A percentile compares a stretch with the other conserved stretches of the same genome.
phyloP scores from a whole-genome alignment of 2,329 filamentous ascomycete genomes.

The Trichoderma simmonsii region DNA sequence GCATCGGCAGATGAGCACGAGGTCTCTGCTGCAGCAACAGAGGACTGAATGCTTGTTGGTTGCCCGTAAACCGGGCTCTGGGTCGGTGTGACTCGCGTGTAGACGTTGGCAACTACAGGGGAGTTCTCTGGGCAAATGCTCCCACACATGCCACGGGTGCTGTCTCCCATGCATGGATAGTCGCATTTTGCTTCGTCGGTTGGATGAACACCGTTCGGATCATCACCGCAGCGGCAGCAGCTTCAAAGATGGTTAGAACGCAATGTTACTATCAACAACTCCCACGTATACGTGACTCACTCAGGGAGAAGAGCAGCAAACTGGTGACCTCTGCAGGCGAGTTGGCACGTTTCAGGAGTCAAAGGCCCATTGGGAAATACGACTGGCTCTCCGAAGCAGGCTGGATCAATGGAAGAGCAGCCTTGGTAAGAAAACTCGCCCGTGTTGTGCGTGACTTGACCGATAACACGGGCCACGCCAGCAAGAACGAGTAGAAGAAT shows the following conservation, averaged over 20 bases:
- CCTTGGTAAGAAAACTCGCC: conserved; percentile 28
- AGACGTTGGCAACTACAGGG: conserved; percentile 33
- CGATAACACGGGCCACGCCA: conserved; percentile 24
- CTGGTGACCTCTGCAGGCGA: conserved; percentile 28
- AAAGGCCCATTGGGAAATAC: conserved; percentile 24
- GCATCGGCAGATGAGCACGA: conserved; percentile 6
- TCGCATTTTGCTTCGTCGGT: conserved; percentile 33
- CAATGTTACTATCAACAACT: too few species aligned
- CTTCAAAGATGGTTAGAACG: conserved; percentile 21
- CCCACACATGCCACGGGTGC: conserved; percentile 34
- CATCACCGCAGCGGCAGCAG: conserved; percentile 36
- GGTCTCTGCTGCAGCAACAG: conserved; percentile 9
- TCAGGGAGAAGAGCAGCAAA: conserved; percentile 33
- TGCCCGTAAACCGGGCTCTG: conserved; percentile 16
- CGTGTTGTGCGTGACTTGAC: conserved; percentile 22
- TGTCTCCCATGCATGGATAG: conserved; percentile 30
- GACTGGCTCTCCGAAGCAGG: conserved; percentile 28
- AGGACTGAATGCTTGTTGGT: conserved; percentile 11
- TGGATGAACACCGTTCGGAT: conserved; percentile 28
- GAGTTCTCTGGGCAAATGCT: conserved; percentile 29
- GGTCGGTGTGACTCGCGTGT: conserved; percentile 24
- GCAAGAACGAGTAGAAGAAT: conserved; percentile 25
- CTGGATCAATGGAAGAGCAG: conserved; percentile 29
- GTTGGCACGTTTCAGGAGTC: conserved; percentile 30
- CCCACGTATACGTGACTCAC: conserved; percentile 23